Evolutionary conservation across 2,329 filamentous ascomycete species (phyloP), one percentile per base, ranked within the genome.

Genomic region (Fusarium algeriense): DNA sequence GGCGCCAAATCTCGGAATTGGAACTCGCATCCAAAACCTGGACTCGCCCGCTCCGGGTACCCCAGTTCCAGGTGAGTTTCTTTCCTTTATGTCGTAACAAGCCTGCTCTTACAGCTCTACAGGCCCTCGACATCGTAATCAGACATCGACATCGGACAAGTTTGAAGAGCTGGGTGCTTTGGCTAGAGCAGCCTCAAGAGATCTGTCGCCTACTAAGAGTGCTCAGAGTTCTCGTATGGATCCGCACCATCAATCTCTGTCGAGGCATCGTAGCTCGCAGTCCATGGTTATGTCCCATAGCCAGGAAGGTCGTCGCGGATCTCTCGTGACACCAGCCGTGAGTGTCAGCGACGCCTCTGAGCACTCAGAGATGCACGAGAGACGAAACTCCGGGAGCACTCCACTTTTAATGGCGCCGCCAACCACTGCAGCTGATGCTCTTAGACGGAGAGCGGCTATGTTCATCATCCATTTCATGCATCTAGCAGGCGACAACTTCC

Each of bases 1-100:
- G 6, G 81, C 79, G 32, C 80, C 85, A 37, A 70, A 80, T 7
- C 73, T 84, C 5, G 81, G 81, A 3, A 69, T 88, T 5, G 80
- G 82, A 23, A 84, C 81, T 40, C 81, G 87, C 15, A 85, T 90
- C 20, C 87, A 88, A 65, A 88, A 81, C 64, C 78, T 90, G 4
- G 87, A 90, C 72, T 88, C 88, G 0, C 87, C 87, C 3, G 78
- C 83, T 20, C 79, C 86, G 1, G 78, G 85, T 65, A 87, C 86
- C 0, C 87, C 88, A 9, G 76, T 85, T 1, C 78, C 83, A 72
- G 85, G 86, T 82, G 69, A 76, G 78, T 60, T 28, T 28, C 32
- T 34, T 28, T 13, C 34, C 19, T 12, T 38, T 28, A 30, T 54
- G 52, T 67, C 37, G 50, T 68, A 71, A 77, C 70, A 74, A 70